Percentiles rank a stretch among this genome's conserved stretches.
Conservation (phyloP, 2,329 filamentous ascomycete genomes). For the Neofusicoccum sp. region DNA sequence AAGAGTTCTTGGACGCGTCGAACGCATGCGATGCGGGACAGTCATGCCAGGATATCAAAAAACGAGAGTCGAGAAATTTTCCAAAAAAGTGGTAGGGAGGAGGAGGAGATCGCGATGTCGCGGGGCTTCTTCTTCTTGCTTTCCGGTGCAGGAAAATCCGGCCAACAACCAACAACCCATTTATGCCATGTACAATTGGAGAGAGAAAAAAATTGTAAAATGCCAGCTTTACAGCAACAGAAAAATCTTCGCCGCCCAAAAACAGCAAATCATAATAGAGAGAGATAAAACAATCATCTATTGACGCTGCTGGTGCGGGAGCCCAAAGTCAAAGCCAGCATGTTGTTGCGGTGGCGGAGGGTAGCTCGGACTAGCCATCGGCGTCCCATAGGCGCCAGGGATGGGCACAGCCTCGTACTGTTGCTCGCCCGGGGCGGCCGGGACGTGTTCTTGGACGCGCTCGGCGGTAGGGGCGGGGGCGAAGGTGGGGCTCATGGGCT, state of each 20-base stretch:
- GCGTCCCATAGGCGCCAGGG: slow-evolving; percentile 72
- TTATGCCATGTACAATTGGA: slow-evolving; percentile 1
- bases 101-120: background rate
- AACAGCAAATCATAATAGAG: background rate
- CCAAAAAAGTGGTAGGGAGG: background rate
- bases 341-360: slow-evolving; percentile 31
- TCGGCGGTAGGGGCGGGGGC: slow-evolving; percentile 27
- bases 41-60: background rate
- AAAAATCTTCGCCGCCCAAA: background rate
- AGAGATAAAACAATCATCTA: background rate
- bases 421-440: slow-evolving; percentile 73
- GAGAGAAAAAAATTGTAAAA: background rate
- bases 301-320: slow-evolving; percentile 3
- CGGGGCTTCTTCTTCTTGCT: background rate
- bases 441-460: slow-evolving; percentile 62
- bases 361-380: slow-evolving; percentile 42
- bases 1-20: background rate
- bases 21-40: background rate
- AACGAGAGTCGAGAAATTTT: slow-evolving; percentile 8
- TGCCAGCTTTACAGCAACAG: background rate
- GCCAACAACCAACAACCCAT: background rate
- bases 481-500: slow-evolving; percentile 22
- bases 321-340: slow-evolving; percentile 39
- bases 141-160: no score
- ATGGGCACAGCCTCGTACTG: slow-evolving; percentile 86